Percentiles rank a stretch among this genome's conserved stretches.
Evolutionary conservation across 106 monocot genomes (phyloP).

Genomic region (Amphibolis antarctica): DNA sequence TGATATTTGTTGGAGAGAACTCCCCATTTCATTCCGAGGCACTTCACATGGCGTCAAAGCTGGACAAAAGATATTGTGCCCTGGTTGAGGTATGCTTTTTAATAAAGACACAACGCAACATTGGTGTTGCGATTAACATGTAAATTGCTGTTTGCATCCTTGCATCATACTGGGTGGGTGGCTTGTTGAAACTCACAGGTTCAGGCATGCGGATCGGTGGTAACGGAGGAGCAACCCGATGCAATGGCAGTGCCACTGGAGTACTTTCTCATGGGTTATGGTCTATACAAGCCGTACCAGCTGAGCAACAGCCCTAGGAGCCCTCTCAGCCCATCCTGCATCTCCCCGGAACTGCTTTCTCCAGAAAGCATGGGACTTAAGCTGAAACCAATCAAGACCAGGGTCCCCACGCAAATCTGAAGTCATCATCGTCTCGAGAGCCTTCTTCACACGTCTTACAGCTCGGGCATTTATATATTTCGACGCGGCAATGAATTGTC

Average conservation of each 20-base stretch:
- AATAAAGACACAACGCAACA: not conserved
- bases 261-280: slow-evolving; percentile 74
- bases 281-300: slow-evolving; percentile 52
- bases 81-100: slow-evolving; percentile 47
- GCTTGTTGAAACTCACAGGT: slow-evolving; percentile 44
- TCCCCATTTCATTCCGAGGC: slow-evolving; percentile 53
- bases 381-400: slow-evolving; percentile 82
- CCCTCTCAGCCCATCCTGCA: slow-evolving; percentile 55
- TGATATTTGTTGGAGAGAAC: slow-evolving; percentile 68
- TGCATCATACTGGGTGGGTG: not conserved
- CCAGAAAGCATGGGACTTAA: slow-evolving; percentile 96
- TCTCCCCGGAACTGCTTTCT: slow-evolving; percentile 74
- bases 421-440: not conserved
- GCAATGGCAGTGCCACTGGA: slow-evolving; percentile 87
- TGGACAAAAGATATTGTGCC: slow-evolving; percentile 46
- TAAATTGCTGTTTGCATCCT: not conserved
- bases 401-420: slow-evolving; percentile 42
- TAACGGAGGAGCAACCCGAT: slow-evolving; percentile 89
- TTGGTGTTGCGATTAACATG: no score
- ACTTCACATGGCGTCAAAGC: slow-evolving; percentile 51
- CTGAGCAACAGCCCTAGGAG: slow-evolving; percentile 60
- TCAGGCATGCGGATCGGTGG: slow-evolving; percentile 78
- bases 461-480: not conserved
- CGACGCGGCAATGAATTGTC: not conserved
- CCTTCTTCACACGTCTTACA: not conserved